These are phyloP conservation scores for Zarea fungicola DNA, from an alignment of 2,329 filamentous ascomycete species.

Conservation along the genomic window DNA sequence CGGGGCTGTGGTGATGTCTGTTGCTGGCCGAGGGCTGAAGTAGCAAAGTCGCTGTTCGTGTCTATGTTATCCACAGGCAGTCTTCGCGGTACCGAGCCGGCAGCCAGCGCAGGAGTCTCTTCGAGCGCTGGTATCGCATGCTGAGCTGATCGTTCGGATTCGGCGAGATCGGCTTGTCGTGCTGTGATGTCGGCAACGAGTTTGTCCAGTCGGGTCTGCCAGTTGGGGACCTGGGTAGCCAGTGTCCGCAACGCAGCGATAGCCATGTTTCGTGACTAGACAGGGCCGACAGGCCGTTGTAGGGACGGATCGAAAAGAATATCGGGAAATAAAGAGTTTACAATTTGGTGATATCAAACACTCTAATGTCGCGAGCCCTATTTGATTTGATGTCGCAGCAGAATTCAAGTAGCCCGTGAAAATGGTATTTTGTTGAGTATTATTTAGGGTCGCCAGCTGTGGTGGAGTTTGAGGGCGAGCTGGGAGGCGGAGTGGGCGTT, in stretches of 20 bases:
- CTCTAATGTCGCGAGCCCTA: not conserved
- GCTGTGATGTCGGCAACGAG: slow-evolving; percentile 56
- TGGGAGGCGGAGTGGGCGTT: too few relatives aligned
- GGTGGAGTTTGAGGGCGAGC: too few relatives aligned
- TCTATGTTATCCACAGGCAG: slow-evolving; percentile 3
- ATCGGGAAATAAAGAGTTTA: too few relatives aligned
- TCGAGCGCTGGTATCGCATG: slow-evolving; percentile 16
- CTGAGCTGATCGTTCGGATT: slow-evolving; percentile 26
- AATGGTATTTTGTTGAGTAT: too few relatives aligned
- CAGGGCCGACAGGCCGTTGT: slow-evolving; percentile 2
- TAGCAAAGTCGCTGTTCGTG: slow-evolving; percentile 2
- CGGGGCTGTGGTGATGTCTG: not conserved
- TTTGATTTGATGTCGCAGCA: too few relatives aligned
- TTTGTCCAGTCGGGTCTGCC: slow-evolving; percentile 54
- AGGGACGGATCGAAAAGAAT: not conserved
- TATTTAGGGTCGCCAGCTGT: too few relatives aligned
- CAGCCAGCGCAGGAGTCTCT: slow-evolving; percentile 15
- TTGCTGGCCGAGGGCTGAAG: not conserved
- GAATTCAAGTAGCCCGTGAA: too few relatives aligned
- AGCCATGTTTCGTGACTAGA: slow-evolving; percentile 26
- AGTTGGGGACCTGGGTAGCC: slow-evolving; percentile 52
- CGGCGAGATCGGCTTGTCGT: slow-evolving; percentile 56
- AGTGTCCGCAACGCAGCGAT: slow-evolving; percentile 55
- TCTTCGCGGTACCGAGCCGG: not conserved
- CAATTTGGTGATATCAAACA: not conserved